Base-by-base conservation (phyloP, 2,329 filamentous ascomycete genomes). In the Ophiocordyceps sinensis region DNA sequence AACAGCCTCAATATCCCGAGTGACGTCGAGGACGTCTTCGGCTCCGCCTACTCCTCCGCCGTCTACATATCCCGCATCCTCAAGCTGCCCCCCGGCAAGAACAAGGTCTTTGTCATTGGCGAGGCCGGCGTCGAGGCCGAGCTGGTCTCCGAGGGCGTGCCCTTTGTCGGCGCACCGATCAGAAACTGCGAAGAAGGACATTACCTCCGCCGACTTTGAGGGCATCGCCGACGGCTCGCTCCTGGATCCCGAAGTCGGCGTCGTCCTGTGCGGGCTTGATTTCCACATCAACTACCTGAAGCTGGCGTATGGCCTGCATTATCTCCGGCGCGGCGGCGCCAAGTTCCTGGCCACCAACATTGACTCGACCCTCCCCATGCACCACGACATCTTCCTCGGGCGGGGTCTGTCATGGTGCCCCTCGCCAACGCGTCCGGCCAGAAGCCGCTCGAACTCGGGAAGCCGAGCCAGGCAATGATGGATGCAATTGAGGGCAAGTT, bases 401-500 rank as follows among this genome's bases (percentile, higher is more conserved):
- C 91, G 1, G 91, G 91, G 1, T 82, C 85, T 2, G 80, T 85
- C 47, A 79, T 81, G 39, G 77, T 85, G 23, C 85, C 87, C 2
- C 64, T 98, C 44, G 70, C 81, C 41, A 82, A 82, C 58, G 85
- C 85, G 69, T 68, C 74, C 4, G 70, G 69, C 15, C 64, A 75
- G 57, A 70, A 82, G 52, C 89, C 91, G 1, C 63, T 86, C 28
- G 79, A 85, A 3, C 66, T 96, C 34, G 91, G 91, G 1, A 98
- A 98, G 66, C 91, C 91, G 3, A 94, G 86, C 58, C 87, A 94
- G 66, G 89, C 89, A 4, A 98, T 98, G 91, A 94, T 98, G 89
- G 89, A 96, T 60, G 87, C 91, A 3, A 83, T 98, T 43, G 89
- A 96, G 67, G 89, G 89, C 44, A 94, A 94, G 62, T 95, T 96